Evolutionary conservation across 2,329 filamentous ascomycete genomes (phyloP).

Genomic region (Colletotrichum spaethianum): DNA sequence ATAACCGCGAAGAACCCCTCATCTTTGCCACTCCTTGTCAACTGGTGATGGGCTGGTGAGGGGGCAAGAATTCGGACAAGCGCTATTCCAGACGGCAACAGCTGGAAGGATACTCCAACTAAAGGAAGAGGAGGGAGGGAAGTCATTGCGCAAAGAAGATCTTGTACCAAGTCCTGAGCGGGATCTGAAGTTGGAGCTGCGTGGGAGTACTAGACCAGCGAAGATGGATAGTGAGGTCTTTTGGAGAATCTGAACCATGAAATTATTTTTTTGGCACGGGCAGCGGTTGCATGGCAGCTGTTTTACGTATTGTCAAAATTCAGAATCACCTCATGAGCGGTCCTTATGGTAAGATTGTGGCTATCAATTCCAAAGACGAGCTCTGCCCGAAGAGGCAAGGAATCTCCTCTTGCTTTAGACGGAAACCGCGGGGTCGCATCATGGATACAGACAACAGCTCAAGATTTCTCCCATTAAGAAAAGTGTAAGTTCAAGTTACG

Average conservation of each 20-base stretch:
- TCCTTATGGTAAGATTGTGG: not conserved
- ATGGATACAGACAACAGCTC: not conserved
- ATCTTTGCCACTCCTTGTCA: constrained; percentile 29
- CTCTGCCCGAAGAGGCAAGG: no score
- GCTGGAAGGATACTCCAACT: not conserved
- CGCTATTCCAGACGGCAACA: constrained; percentile 1
- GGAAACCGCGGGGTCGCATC: no score
- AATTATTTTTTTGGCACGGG: no score
- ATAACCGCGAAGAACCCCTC: not conserved
- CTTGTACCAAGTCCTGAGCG: not conserved
- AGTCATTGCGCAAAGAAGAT: no score
- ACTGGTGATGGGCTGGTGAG: constrained; percentile 23
- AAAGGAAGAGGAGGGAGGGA: no score
- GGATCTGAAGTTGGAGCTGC: no score
- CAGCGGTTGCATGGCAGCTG: no score
- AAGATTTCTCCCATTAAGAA: not conserved
- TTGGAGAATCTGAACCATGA: not conserved
- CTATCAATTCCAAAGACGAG: not conserved
- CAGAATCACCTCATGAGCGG: not conserved
- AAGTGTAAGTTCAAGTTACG: no score
- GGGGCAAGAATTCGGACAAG: not conserved
- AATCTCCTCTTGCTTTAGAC: not conserved
- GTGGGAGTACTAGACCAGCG: not conserved
- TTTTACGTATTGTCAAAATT: no score
- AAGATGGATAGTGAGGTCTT: no score